phyloP scores from a whole-genome alignment of 495 filamentous ascomycete species.

The Daldinia bambusicola region DNA sequence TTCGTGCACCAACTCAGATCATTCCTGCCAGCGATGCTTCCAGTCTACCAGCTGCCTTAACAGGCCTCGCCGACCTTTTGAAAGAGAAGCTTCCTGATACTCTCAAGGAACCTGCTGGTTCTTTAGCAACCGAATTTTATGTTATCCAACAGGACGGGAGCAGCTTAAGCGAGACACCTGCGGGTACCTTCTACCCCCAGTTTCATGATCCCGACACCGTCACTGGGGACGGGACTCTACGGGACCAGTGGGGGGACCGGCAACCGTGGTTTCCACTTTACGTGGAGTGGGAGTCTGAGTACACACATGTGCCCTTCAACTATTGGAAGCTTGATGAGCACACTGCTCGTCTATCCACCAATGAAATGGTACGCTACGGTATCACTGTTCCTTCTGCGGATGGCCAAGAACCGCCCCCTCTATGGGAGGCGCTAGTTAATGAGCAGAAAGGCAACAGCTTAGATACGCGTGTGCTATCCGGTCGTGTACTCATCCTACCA shows the following conservation, averaged over 20 bases:
- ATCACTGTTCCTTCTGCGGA: slow-evolving; percentile 22
- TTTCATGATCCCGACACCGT: slow-evolving; percentile 25
- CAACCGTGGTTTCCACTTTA: slow-evolving; percentile 64
- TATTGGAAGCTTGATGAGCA: slow-evolving; percentile 48
- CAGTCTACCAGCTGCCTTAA: background rate
- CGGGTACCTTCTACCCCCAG: slow-evolving; percentile 16
- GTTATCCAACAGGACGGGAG: background rate
- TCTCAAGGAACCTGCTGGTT: background rate
- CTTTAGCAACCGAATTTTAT: background rate
- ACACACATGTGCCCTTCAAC: slow-evolving; percentile 56
- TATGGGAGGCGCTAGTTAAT: slow-evolving; percentile 9
- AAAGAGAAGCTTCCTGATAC: background rate
- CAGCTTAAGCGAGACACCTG: background rate
- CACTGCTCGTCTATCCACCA: background rate
- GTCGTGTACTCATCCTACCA: slow-evolving; percentile 57
- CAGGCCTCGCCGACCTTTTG: background rate
- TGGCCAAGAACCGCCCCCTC: slow-evolving; percentile 8
- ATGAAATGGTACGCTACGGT: slow-evolving; percentile 37
- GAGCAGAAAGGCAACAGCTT: slow-evolving; percentile 11
- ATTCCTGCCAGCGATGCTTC: background rate
- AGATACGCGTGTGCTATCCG: slow-evolving; percentile 50
- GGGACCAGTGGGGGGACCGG: slow-evolving; percentile 53
- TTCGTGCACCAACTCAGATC: slow-evolving; percentile 33
- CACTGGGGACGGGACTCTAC: slow-evolving; percentile 15
- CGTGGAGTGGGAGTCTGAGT: slow-evolving; percentile 64